Evolutionary conservation across 2,329 filamentous ascomycete genomes (phyloP).

Genomic region (Trichoderma sp.): DNA sequence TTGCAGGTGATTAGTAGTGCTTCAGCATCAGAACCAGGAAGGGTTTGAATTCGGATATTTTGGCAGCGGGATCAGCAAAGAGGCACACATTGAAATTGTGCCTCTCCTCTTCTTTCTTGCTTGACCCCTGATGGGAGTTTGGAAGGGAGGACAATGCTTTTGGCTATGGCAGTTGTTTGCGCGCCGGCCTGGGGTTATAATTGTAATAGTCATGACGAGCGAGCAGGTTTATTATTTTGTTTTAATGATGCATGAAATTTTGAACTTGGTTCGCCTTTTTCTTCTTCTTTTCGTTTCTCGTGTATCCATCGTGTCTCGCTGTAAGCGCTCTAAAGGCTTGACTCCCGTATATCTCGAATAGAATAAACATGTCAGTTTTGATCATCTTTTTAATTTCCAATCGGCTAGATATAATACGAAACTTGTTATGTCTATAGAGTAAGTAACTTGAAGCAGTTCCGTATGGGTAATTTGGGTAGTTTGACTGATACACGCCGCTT

Average conservation of each 20-base stretch:
- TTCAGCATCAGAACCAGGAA: background rate
- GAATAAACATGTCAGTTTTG: background rate
- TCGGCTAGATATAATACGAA: background rate
- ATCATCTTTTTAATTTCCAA: background rate
- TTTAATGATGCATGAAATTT: background rate
- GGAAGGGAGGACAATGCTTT: conserved; percentile 10
- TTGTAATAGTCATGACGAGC: conserved; percentile 17
- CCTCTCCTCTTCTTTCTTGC: background rate
- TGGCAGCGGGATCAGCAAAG: background rate
- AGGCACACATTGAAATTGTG: background rate
- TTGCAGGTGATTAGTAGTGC: background rate
- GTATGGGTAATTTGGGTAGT: background rate
- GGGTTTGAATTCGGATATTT: background rate
- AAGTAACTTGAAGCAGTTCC: background rate
- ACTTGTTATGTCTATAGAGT: background rate
- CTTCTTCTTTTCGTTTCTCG: background rate
- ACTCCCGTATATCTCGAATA: background rate
- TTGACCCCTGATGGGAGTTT: conserved; percentile 12
- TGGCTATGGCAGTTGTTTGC: conserved; percentile 19
- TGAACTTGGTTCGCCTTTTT: background rate
- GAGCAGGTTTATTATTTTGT: conserved; percentile 14
- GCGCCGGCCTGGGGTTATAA: conserved; percentile 13
- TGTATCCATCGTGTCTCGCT: background rate
- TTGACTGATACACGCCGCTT: background rate
- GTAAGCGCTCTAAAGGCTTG: background rate